Evolutionary conservation across 139 green algal species (phyloP), one percentile per base, ranked within the genome.

Genomic region (Auxenochlorella pyrenoidosa): DNA sequence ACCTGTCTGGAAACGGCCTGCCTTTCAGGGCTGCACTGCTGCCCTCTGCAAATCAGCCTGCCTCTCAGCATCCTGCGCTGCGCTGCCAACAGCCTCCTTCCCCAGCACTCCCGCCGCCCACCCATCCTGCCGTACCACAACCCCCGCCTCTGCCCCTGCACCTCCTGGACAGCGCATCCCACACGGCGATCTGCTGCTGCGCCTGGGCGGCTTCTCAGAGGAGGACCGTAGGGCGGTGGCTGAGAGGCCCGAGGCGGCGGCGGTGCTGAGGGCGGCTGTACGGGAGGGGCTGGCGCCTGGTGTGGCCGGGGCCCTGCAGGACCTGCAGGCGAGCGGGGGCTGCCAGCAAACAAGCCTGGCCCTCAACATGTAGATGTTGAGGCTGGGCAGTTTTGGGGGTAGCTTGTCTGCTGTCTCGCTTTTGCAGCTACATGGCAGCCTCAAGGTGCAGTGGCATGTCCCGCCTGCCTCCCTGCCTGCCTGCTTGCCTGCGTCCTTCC

Each of bases 201-300:
- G 65, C 4, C 12, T 66, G 28, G 60, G 73, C 30, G 84, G 84
- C 30, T 88, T 88, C 83, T 60, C 73, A 3, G 70, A 63, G 28
- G 84, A 65, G 73, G 84, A 88, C 73, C 24, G 24, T 28, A n/a
- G 21, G 13, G 84, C 40, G 0, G 40, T 77, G 84, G 22, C n/a
- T 15, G 60, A 83, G 66, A 36, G 30, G 36, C 73, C 41, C 4
- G 28, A 28, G 21, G 10, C 36, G 72, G 59, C 58, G 19, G 73
- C 15, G 0, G 28, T 30, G 30, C 41, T 84, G 58, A 63, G 51
- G 73, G 73, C 84, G 24, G 75, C 73, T 8, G 43, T 75, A 40
- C 59, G 75, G 38, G 84, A 83, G 75, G 84, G 84, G 22, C 58
- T 88, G 73, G 18, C 13, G 16, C 73, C 63, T 21, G 83, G 82